phyloP scores from a whole-genome alignment of 192 early-diverging fungal species.

The Allomyces macrogynus region DNA sequence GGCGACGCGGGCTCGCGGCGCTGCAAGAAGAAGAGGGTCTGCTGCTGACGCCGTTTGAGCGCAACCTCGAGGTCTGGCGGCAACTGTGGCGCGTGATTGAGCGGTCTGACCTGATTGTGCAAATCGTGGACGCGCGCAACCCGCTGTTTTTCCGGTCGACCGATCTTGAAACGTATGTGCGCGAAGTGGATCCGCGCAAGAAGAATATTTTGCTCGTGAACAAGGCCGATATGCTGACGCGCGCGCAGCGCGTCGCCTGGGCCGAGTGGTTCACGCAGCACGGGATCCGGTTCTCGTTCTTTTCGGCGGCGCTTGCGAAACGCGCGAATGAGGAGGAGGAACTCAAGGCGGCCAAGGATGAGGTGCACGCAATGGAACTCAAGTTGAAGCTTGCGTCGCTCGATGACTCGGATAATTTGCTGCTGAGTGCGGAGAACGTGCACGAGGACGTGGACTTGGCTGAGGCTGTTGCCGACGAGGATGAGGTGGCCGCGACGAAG shows the following conservation, averaged over 20 bases:
- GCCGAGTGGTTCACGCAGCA: slow-evolving; percentile 70
- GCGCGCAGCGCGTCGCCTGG: slow-evolving; percentile 67
- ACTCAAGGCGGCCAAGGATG: background rate
- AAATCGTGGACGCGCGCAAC: slow-evolving; percentile 97
- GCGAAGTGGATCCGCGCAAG: slow-evolving; percentile 70
- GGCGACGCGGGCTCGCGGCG: slow-evolving; percentile 67
- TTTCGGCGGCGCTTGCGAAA: slow-evolving; percentile 74
- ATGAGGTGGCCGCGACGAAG: slow-evolving; percentile 21
- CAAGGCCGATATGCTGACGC: slow-evolving; percentile 94
- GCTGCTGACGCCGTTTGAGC: slow-evolving; percentile 91
- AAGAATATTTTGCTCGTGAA: slow-evolving; percentile 81
- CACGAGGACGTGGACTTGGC: slow-evolving; percentile 7
- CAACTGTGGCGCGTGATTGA: slow-evolving; percentile 99
- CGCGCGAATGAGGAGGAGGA: slow-evolving; percentile 54
- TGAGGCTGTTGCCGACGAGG: slow-evolving; percentile 12
- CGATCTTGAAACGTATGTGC: slow-evolving; percentile 80
- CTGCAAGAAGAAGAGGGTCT: slow-evolving; percentile 85
- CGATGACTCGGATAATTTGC: background rate
- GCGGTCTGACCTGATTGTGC: slow-evolving; percentile 81
- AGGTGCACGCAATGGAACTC: too few relatives aligned
- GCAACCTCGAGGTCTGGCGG: slow-evolving; percentile 96
- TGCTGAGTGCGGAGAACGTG: background rate
- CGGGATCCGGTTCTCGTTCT: slow-evolving; percentile 75
- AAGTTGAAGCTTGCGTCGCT: too few relatives aligned
- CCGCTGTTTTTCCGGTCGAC: slow-evolving; percentile 73